Conservation (phyloP, 306 rosid genomes). For the Lupinus albus region DNA sequence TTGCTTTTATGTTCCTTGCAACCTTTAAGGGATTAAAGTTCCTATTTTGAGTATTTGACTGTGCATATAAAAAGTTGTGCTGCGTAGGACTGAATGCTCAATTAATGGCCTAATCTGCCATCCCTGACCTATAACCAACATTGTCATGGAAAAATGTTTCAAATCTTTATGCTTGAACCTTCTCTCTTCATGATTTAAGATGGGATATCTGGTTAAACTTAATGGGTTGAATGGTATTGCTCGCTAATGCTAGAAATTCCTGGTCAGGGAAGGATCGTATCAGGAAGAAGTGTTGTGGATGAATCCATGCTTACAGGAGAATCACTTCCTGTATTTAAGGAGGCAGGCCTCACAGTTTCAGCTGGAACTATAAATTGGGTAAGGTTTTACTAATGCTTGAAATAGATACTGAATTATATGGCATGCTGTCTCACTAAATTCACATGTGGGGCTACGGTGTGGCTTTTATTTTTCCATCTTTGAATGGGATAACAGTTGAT, state of each 20-base stretch:
- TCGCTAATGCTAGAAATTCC: slow-evolving; percentile 42
- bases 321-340: slow-evolving; percentile 94
- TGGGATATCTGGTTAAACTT: slow-evolving; percentile 35
- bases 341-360: slow-evolving; percentile 78
- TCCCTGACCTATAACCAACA: slow-evolving; percentile 12
- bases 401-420: slow-evolving; percentile 31
- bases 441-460: slow-evolving; percentile 15
- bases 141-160: slow-evolving; percentile 14
- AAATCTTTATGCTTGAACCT: slow-evolving; percentile 25
- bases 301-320: slow-evolving; percentile 99
- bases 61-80: slow-evolving; percentile 14
- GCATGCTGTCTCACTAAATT: slow-evolving; percentile 28
- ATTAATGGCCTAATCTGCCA: slow-evolving; percentile 16
- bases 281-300: slow-evolving; percentile 96
- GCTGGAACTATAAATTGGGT: slow-evolving; percentile 98
- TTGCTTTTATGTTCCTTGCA: slow-evolving; percentile 29
- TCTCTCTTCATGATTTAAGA: slow-evolving; percentile 29
- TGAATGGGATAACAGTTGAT: slow-evolving; percentile 31
- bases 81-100: slow-evolving; percentile 16
- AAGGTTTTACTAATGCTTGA: slow-evolving; percentile 40
- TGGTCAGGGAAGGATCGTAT: slow-evolving; percentile 78
- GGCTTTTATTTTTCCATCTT: slow-evolving; percentile 20
- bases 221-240: slow-evolving; percentile 31
- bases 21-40: slow-evolving; percentile 27
- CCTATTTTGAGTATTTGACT: slow-evolving; percentile 27